Conservation (phyloP, 305 asterid genomes). For the Stenogyne calaminthoides region DNA sequence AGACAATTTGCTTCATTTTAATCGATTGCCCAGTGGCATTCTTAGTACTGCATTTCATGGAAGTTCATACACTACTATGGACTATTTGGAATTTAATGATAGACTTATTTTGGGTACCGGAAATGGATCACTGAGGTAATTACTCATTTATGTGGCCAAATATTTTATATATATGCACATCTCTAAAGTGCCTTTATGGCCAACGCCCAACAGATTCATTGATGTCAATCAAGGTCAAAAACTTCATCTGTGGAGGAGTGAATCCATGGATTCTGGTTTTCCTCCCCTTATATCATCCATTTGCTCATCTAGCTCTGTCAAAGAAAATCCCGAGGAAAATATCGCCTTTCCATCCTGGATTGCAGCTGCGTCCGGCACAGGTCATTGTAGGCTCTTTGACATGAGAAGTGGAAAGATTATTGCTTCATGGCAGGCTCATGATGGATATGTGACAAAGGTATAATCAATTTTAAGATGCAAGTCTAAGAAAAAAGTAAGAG, state of each 20-base stretch:
- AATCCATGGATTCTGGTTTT: constrained; percentile 65
- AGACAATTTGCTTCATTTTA: constrained; percentile 72
- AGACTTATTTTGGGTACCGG: constrained; percentile 90
- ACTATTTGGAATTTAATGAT: constrained; percentile 67
- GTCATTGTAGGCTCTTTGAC: constrained; percentile 85
- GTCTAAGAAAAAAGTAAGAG: not conserved
- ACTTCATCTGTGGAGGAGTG: constrained; percentile 94
- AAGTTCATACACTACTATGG: constrained; percentile 85
- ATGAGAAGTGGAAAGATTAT: constrained; percentile 83
- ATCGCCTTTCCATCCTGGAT: constrained; percentile 74
- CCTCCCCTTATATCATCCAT: constrained; percentile 86
- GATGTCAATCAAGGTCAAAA: constrained; percentile 88
- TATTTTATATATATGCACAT: constrained; percentile 16
- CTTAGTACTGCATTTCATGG: constrained; percentile 82
- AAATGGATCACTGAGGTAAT: constrained; percentile 93
- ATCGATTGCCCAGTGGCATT: constrained; percentile 76
- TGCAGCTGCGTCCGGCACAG: constrained; percentile 92
- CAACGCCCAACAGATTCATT: constrained; percentile 70
- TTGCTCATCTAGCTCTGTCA: constrained; percentile 73
- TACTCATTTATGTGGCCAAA: constrained; percentile 24
- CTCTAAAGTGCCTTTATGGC: constrained; percentile 26
- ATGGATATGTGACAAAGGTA: constrained; percentile 98
- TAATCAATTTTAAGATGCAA: constrained; percentile 23
- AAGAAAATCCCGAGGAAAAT: constrained; percentile 46
- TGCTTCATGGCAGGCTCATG: constrained; percentile 97